Evolutionary conservation across 2,329 filamentous ascomycete genomes (phyloP).

Genomic region (Diaporthe citri): DNA sequence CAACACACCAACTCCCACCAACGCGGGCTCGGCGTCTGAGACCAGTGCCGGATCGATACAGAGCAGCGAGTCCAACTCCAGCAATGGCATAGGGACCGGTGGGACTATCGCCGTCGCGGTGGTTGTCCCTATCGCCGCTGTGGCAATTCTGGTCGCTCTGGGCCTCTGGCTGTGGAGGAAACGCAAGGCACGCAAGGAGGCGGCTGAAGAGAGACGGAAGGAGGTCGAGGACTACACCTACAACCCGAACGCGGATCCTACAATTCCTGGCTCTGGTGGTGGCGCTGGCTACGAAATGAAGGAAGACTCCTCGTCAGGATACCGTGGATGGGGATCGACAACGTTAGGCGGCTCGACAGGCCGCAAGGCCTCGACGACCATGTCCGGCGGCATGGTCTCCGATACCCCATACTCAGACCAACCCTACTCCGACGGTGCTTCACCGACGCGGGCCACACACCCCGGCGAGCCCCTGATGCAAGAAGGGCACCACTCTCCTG

Average conservation of each 20-base stretch:
- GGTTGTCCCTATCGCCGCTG: constrained; percentile 90
- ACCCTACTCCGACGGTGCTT: constrained; percentile 55
- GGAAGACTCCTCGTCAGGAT: constrained; percentile 82
- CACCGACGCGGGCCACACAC: constrained; percentile 74
- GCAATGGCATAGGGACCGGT: constrained; percentile 65
- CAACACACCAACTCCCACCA: constrained; percentile 23
- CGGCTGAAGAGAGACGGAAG: constrained; percentile 90
- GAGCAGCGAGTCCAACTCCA: constrained; percentile 46
- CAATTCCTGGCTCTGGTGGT: constrained; percentile 66
- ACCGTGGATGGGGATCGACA: constrained; percentile 94
- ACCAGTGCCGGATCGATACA: constrained; percentile 40
- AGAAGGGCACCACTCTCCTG: constrained; percentile 67
- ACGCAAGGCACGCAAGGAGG: constrained; percentile 85
- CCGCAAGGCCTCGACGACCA: constrained; percentile 88
- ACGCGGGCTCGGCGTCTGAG: constrained; percentile 24
- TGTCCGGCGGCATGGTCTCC: constrained; percentile 82
- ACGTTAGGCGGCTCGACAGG: constrained; percentile 75
- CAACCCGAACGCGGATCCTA: constrained; percentile 97
- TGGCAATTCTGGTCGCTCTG: constrained; percentile 82
- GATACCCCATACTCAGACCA: constrained; percentile 82
- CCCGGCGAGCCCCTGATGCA: constrained; percentile 75
- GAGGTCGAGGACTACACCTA: constrained; percentile 98
- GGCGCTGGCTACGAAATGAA: constrained; percentile 77
- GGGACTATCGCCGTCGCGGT: constrained; percentile 92
- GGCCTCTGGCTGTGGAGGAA: constrained; percentile 89